Evolutionary conservation across 805 yeast genomes (phyloP).

Genomic region (Candida maesae): DNA sequence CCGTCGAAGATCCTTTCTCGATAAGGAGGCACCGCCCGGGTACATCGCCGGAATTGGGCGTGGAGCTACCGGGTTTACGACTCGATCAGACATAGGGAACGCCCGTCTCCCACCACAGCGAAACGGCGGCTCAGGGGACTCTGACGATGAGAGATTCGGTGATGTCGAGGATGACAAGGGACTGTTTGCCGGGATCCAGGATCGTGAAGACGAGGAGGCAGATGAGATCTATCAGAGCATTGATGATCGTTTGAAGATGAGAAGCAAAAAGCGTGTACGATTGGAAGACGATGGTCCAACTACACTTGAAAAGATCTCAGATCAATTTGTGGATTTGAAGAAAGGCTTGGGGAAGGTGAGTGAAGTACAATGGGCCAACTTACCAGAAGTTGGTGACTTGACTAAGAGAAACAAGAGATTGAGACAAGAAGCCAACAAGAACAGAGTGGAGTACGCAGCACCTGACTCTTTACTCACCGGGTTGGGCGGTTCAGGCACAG

Average conservation of each 20-base stretch:
- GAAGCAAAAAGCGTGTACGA: conserved; percentile 25
- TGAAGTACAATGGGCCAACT: conserved; percentile 69
- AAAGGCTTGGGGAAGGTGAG: conserved; percentile 54
- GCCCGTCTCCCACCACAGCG: conserved; percentile 32
- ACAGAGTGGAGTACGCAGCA: conserved; percentile 73
- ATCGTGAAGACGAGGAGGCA: conserved; percentile 71
- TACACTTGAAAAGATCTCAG: conserved; percentile 32
- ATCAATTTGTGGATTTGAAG: conserved; percentile 69
- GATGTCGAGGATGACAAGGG: conserved; percentile 30
- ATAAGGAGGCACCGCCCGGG: conserved; percentile 84
- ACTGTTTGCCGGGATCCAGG: conserved; percentile 30
- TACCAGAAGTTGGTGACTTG: conserved; percentile 88
- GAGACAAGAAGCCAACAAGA: conserved; percentile 55
- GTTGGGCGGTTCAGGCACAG: conserved; percentile 27
- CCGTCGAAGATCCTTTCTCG: conserved; percentile 47
- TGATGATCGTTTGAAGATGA: conserved; percentile 48
- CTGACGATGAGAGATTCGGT: conserved; percentile 15
- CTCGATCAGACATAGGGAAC: conserved; percentile 71
- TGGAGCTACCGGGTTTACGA: conserved; percentile 92
- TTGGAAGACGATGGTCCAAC: conserved; percentile 29
- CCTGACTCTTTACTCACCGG: conserved; percentile 64
- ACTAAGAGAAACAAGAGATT: conserved; percentile 76
- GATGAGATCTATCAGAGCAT: conserved; percentile 62
- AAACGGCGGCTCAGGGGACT: conserved; percentile 25
- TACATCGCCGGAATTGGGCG: conserved; percentile 91